Conservation (phyloP, 2,329 filamentous ascomycete species). For the Tolypocladium tundrense region DNA sequence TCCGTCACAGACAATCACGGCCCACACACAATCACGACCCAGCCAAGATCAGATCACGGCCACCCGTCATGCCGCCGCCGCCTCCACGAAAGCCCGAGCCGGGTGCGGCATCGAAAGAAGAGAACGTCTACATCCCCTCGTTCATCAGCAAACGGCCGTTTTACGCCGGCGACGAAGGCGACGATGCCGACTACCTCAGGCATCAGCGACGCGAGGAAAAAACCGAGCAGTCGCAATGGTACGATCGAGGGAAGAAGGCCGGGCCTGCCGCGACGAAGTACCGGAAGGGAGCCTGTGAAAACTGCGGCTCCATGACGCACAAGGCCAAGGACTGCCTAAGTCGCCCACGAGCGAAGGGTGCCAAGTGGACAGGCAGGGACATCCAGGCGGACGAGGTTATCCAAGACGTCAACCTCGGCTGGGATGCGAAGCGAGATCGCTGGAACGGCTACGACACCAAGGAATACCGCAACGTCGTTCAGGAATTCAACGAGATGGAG, state of each 20-base stretch:
- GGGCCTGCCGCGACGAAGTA: conserved; percentile 91
- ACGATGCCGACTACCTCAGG: conserved; percentile 81
- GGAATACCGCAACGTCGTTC: conserved; percentile 78
- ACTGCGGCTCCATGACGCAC: conserved; percentile 95
- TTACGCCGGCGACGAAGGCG: conserved; percentile 73
- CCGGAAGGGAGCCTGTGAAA: conserved; percentile 96
- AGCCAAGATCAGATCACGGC: not conserved
- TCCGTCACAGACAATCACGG: not conserved
- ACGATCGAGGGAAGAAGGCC: conserved; percentile 75
- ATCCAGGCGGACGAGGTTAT: conserved; percentile 88
- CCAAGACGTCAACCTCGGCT: conserved; percentile 77
- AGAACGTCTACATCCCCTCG: conserved; percentile 95
- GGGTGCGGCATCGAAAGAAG: conserved; percentile 57
- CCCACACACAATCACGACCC: not conserved
- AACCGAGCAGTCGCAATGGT: conserved; percentile 74
- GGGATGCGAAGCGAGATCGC: conserved; percentile 94
- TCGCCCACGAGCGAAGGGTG: conserved; percentile 78
- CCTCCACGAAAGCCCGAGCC: conserved; percentile 23
- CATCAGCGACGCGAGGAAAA: conserved; percentile 67
- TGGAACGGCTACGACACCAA: conserved; percentile 96
- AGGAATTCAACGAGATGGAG: conserved; percentile 82
- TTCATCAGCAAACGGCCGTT: conserved; percentile 99
- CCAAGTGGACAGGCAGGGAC: conserved; percentile 83
- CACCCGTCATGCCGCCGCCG: conserved; percentile 6
- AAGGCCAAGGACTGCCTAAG: conserved; percentile 90